Evolutionary conservation across 495 filamentous ascomycete species (phyloP), one percentile per base, ranked within the genome.

Genomic region (Aeminium ludgeri): DNA sequence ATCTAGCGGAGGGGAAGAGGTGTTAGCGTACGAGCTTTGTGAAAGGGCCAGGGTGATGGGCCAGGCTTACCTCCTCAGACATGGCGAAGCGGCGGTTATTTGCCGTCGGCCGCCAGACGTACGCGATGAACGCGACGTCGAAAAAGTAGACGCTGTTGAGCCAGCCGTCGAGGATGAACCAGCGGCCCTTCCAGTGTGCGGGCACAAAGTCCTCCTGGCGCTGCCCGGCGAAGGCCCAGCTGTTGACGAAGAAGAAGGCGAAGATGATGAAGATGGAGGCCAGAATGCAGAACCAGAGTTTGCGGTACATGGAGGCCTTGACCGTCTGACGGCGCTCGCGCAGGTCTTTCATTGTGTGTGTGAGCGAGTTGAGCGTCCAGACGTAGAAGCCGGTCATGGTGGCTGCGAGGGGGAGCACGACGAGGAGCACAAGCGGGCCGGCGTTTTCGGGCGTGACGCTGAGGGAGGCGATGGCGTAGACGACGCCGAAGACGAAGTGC

Each of bases 91-190:
- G 73, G 51, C 87, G 69, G 63, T 99, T 99, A 59, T 99, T 96
- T 30, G 76, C 86, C 17, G 89, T 95, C 20, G 89, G 89, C 38
- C 89, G 70, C 89, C 89, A 99, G 28, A 99, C 67, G 52, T 96
- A 99, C n/a, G 87, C 83, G 35, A 99, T 72, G 59, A 84, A 93
- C 30, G 70, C 71, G 17, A 99, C 78, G 55, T 96, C 86, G 49
- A 79, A 78, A 35, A 99, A 70, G 58, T 99, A 99, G 16, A 99
- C 91, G 13, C 96, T 55, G 59, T 95, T 96, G 38, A 95, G 69
- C 89, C 89, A 99, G 40, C 89, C 89, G 55, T 99, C 89, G 10
- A 96, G 72, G 20, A 99, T 76, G 58, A 99, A 99, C 89, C 89
- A 99, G 38, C 89, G 66, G 13, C 77, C 80, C 66, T 91, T 81